Evolutionary conservation across 371 early-diverging fungal species (phyloP), one percentile per base, ranked within the genome.

Genomic region (Apophysomyces ossiformis): DNA sequence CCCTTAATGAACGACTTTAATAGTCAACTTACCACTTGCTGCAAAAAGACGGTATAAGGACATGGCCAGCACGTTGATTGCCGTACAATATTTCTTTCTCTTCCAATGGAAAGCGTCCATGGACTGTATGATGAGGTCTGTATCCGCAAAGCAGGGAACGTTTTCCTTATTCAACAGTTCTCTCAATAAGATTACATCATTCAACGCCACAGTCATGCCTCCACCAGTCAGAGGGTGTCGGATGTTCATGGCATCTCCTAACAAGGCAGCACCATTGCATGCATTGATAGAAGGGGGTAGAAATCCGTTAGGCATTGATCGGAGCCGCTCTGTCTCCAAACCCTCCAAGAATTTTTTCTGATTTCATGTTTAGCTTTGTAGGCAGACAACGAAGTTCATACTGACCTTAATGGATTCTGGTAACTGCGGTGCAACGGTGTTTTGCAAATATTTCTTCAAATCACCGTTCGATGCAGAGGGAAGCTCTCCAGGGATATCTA

Each of bases 161-260:
- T 72, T 71, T 57, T 78, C 67, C 58, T 66, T 65, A 26, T 69
- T 63, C 44, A 95, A 71, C 7, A 88, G 66, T 2, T 86, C 73
- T 56, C 76, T 66, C 57, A 96, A 61, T 26, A 87, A 82, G 1
- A 93, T 90, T 9, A 92, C 92, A 74, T 97, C 97, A 77, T 92
- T 92, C 58, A 95, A 83, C 5, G 91, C 97, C 0, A 97, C 93
- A 0, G 97, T 96, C 97, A 97, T 97, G n/a, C 97, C 97, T 65
- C 90, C 95, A 54, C 98, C 97, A 1, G 97, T 97, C 50, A 98
- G 77, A 12, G 97, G 96, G 65, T 62, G 59, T 15, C 64, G 36
- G 12, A 96, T 95, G 76, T 97, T 97, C 80, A 92, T 87, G 7
- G 97, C 93, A 81, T 97, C 98, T 39, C 98, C 98, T 38, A 95